These are phyloP conservation scores for Turnera subulata DNA, from an alignment of 345 rosid genomes.

Conservation along the genomic window DNA sequence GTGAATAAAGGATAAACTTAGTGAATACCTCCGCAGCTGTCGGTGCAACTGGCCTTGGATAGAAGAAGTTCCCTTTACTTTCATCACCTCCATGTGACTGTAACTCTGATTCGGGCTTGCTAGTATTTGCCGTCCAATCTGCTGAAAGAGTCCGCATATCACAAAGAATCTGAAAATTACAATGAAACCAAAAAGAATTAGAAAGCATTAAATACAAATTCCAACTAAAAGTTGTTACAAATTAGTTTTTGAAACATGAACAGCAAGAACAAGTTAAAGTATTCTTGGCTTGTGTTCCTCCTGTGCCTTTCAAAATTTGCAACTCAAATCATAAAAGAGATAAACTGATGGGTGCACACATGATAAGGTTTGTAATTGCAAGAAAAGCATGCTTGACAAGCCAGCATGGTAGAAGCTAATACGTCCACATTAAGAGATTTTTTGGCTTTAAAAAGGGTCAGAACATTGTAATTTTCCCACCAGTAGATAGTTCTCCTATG, in stretches of 20 bases:
- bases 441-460: too few species aligned
- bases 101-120: constrained; percentile 69
- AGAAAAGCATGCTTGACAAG: too few species aligned
- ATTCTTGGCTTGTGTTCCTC: too few species aligned
- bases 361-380: too few species aligned
- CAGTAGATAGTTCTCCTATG: too few species aligned
- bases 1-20: neutral
- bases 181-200: constrained; percentile 10
- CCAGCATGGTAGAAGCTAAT: too few species aligned
- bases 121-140: constrained; percentile 99
- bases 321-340: too few species aligned
- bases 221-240: too few species aligned
- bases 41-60: constrained; percentile 96
- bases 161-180: constrained; percentile 77
- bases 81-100: constrained; percentile 82
- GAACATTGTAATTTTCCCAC: too few species aligned
- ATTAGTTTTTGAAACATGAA: neutral
- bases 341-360: too few species aligned
- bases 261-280: neutral
- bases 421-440: too few species aligned
- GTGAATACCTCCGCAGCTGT: constrained; percentile 83
- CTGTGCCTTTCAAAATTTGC: too few species aligned
- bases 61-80: constrained; percentile 71
- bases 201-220: constrained; percentile 4
- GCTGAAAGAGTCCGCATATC: constrained; percentile 99